These are phyloP conservation scores for Verticillium isaacii DNA, from an alignment of 2,329 filamentous ascomycete genomes.

Conservation along the genomic window DNA sequence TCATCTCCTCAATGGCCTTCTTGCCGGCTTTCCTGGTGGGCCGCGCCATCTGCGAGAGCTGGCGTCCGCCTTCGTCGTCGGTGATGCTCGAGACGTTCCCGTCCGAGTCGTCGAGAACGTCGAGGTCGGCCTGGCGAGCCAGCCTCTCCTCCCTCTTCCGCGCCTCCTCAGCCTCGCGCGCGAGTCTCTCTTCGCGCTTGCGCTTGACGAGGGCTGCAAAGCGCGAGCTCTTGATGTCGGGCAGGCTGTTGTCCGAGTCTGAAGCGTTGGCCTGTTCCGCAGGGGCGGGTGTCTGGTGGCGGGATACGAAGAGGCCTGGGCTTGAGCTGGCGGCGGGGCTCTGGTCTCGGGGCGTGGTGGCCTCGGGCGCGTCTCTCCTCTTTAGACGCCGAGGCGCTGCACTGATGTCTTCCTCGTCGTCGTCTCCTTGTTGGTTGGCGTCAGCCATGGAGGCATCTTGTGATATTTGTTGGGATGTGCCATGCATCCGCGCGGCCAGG, in stretches of 20 bases:
- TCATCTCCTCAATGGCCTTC: slow-evolving; percentile 92
- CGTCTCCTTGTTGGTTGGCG: slow-evolving; percentile 25
- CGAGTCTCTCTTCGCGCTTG: slow-evolving; percentile 67
- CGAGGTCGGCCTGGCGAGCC: slow-evolving; percentile 30
- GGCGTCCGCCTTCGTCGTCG: slow-evolving; percentile 59
- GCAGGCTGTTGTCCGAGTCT: slow-evolving; percentile 42
- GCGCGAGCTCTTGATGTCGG: slow-evolving; percentile 47
- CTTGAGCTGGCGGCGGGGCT: slow-evolving; percentile 19
- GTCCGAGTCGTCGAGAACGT: slow-evolving; percentile 32
- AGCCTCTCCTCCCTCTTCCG: slow-evolving; percentile 39
- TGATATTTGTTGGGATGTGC: slow-evolving; percentile 18
- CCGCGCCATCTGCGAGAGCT: slow-evolving; percentile 63
- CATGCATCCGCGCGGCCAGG: slow-evolving; percentile 61
- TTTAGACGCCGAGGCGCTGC: slow-evolving; percentile 34
- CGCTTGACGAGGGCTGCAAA: slow-evolving; percentile 69
- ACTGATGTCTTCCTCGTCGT: slow-evolving; percentile 30
- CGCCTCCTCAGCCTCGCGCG: slow-evolving; percentile 57
- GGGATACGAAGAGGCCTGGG: slow-evolving; percentile 53
- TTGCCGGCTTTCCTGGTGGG: slow-evolving; percentile 85
- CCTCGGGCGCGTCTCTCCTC: slow-evolving; percentile 27
- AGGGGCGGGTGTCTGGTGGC: slow-evolving; percentile 25
- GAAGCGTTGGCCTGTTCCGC: slow-evolving; percentile 14
- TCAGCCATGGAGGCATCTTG: slow-evolving; percentile 23
- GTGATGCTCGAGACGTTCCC: slow-evolving; percentile 53
- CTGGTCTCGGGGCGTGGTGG: slow-evolving; percentile 27